These are phyloP conservation scores for Coniferiporia sulphurascens DNA, from an alignment of 1,284 basidiomycete species.

Conservation along the genomic window DNA sequence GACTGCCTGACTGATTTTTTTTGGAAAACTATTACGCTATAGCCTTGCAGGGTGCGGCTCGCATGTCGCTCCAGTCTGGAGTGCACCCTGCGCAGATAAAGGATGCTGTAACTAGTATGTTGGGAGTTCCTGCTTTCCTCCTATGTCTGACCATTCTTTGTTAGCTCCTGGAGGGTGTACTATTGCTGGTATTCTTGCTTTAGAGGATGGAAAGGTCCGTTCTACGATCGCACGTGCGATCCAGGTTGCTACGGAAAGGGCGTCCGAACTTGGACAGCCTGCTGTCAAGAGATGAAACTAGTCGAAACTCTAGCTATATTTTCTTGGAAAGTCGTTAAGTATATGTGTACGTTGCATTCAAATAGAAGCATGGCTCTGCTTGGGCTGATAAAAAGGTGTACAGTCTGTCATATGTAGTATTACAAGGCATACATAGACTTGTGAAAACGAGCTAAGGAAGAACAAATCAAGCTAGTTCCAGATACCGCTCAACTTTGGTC, in stretches of 20 bases:
- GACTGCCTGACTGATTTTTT: background rate
- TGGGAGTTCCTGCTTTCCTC: background rate
- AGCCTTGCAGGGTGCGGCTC: constrained; percentile 96
- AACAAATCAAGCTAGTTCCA: constrained; percentile 62
- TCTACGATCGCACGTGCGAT: constrained; percentile 96
- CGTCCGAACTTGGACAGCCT: constrained; percentile 72
- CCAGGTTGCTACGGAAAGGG: constrained; percentile 87
- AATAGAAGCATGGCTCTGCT: no score
- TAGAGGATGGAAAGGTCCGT: constrained; percentile 93
- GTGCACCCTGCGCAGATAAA: constrained; percentile 96
- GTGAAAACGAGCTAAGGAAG: constrained; percentile 22
- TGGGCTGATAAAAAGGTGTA: no score
- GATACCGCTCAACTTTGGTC: constrained; percentile 72
- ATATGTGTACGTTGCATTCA: no score
- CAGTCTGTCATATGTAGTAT: background rate
- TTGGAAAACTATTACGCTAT: constrained; percentile 8
- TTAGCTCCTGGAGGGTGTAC: constrained; percentile 97
- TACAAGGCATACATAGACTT: background rate
- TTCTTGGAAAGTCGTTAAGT: no score
- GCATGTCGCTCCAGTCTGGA: constrained; percentile 88
- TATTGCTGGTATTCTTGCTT: constrained; percentile 90
- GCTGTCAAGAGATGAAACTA: constrained; percentile 17
- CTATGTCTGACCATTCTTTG: background rate
- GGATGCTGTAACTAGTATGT: constrained; percentile 93
- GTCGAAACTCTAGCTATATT: no score